Base-by-base conservation (phyloP, 257 asterid genomes). In the Catharanthus roseus region DNA sequence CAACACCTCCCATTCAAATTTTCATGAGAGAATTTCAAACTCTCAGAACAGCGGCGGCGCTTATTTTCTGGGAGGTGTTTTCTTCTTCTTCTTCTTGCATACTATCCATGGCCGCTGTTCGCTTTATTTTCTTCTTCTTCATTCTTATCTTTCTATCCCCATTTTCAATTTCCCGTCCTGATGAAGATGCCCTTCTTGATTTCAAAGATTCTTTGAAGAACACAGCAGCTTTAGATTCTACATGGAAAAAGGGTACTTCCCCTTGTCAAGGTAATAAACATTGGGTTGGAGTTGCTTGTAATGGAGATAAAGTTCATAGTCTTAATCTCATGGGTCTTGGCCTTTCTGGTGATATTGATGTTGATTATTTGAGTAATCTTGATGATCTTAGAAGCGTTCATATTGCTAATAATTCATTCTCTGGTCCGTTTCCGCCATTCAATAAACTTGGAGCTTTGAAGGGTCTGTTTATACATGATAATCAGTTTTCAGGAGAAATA, bases 261-360 rank as follows among this genome's bases (percentile, higher is more conserved):
- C 96, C 97, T 0, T 91, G 99, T 38, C 81, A 85, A 31, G 39
- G 29, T 3, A n/a, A 41, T 0, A 72, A 45, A 2, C 71, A 74
- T 33, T 93, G 99, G 99, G 50, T 13, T 6, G 96, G 96, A 18
- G 81, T 93, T 1, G 80, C 77, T 31, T 91, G 99, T 66, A 71
- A 73, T 26, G 84, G 77, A 6, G 78, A 74, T 23, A 11, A 55
- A 1, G 86, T 95, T 10, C 77, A 83, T 0, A 82, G 80, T 5
- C 68, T 91, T 31, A 42, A 77, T 34, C 88, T 91, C 24, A 77
- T 78, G 77, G 79, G 83, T 7, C 75, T 78, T 51, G 86, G 82
- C 15, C 80, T 93, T 21, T 72, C 82, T 1, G 87, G 78, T 0
- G 85, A 79, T 0, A 51, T 89, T 7, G 81, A 83, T 29, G 66